Evolutionary conservation across 495 filamentous ascomycete species (phyloP).

Genomic region (Aspergillus funiculosus): DNA sequence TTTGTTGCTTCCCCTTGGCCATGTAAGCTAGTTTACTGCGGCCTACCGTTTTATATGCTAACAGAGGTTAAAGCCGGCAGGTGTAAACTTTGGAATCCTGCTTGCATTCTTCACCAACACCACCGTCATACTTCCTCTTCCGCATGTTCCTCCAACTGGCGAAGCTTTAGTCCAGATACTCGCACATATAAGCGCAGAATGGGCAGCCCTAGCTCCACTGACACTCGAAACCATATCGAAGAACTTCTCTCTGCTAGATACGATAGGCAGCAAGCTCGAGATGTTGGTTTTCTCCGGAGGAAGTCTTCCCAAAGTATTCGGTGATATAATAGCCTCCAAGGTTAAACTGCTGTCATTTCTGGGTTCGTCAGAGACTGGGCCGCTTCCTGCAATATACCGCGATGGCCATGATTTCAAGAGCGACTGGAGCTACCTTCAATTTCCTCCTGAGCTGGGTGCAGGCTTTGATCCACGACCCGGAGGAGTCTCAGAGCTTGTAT

Average conservation of each 20-base stretch:
- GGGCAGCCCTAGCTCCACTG: constrained; percentile 7
- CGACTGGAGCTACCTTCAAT: constrained; percentile 13
- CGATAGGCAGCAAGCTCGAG: background rate
- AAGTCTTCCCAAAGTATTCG: constrained; percentile 3
- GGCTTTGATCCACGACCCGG: constrained; percentile 2
- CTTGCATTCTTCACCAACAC: constrained; percentile 5
- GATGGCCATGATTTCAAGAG: constrained; percentile 8
- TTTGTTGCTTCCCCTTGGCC: constrained; percentile 2
- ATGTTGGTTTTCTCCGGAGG: constrained; percentile 3
- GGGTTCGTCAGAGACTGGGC: constrained; percentile 8
- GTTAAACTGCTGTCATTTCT: constrained; percentile 3
- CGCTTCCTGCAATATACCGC: constrained; percentile 6
- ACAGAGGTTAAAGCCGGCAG: constrained; percentile 5
- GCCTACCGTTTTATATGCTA: background rate
- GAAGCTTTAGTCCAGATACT: constrained; percentile 6
- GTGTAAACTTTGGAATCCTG: constrained; percentile 1
- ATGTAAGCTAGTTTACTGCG: background rate
- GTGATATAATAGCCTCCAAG: constrained; percentile 3
- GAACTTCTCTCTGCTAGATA: background rate
- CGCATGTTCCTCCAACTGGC: constrained; percentile 2
- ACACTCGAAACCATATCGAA: constrained; percentile 7
- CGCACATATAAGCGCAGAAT: constrained; percentile 3
- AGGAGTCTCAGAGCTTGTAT: constrained; percentile 7
- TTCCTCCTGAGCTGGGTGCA: constrained; percentile 6
- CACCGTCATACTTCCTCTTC: constrained; percentile 4